phyloP scores from a whole-genome alignment of 192 early-diverging fungal species.

The Allomyces javanicus region DNA sequence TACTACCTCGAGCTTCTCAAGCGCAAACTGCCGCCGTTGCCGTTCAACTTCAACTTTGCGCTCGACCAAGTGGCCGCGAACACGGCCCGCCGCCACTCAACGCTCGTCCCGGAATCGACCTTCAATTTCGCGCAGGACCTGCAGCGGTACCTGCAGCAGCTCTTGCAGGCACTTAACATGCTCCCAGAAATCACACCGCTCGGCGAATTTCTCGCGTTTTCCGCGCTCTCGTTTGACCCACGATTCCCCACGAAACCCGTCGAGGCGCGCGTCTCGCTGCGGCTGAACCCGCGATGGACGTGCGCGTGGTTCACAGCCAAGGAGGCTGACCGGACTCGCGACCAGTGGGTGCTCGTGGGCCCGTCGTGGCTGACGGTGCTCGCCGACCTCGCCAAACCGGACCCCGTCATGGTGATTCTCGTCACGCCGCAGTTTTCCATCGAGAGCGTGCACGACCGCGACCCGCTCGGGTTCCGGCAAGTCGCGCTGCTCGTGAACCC shows the following conservation, averaged over 20 bases:
- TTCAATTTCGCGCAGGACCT: conserved; percentile 32
- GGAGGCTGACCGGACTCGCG: no score
- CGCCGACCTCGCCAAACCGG: no score
- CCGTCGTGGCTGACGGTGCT: no score
- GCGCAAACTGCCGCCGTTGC: neutral
- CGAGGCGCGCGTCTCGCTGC: conserved; percentile 14
- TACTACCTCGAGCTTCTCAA: neutral
- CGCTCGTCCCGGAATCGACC: conserved; percentile 18
- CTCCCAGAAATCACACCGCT: conserved; percentile 32
- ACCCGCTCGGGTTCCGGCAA: conserved; percentile 5
- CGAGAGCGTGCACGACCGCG: no score
- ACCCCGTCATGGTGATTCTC: no score
- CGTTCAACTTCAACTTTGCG: conserved; percentile 1
- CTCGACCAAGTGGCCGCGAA: conserved; percentile 9
- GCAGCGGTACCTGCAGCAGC: conserved; percentile 33
- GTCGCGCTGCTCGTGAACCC: conserved; percentile 21
- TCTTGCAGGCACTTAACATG: conserved; percentile 37
- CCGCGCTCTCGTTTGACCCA: conserved; percentile 37
- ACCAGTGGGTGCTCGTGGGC: no score
- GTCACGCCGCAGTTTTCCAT: no score
- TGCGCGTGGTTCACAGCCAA: neutral
- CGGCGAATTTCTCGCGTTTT: conserved; percentile 56
- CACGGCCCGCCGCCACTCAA: conserved; percentile 8
- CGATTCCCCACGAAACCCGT: conserved; percentile 24
- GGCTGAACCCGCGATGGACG: conserved; percentile 22